phyloP scores from a whole-genome alignment of 192 early-diverging fungal genomes.

The Podochytrium sp. region DNA sequence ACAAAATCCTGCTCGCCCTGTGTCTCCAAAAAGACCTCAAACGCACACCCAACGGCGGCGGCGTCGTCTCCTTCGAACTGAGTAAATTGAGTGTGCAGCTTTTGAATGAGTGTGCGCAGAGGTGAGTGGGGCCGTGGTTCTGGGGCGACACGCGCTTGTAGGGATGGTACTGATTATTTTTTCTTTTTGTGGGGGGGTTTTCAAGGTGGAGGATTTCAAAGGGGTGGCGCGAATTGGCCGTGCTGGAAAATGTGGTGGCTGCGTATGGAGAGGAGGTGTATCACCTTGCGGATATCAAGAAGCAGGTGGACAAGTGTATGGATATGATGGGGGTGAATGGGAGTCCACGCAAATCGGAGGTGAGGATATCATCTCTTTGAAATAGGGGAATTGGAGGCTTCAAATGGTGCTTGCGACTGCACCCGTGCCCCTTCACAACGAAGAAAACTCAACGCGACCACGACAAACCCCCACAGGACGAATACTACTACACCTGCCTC shows the following conservation, averaged over 20 bases:
- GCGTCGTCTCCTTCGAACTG: neutral
- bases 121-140: neutral
- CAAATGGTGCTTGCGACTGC: neutral
- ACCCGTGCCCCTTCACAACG: neutral
- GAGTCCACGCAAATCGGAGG: neutral
- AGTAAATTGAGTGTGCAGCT: neutral
- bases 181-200: no score
- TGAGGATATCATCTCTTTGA: neutral
- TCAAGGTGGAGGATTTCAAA: slow-evolving; percentile 19
- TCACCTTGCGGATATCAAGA: neutral
- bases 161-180: neutral
- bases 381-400: neutral
- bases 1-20: neutral
- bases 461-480: neutral
- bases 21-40: neutral
- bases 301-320: neutral
- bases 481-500: neutral
- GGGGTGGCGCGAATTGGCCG: neutral
- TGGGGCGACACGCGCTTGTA: neutral
- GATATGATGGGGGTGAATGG: neutral
- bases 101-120: neutral
- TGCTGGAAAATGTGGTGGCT: neutral
- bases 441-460: neutral
- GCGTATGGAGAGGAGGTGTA: neutral
- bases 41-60: neutral